phyloP scores from a whole-genome alignment of 164 flowering plant genomes.

The Annona cherimola region DNA sequence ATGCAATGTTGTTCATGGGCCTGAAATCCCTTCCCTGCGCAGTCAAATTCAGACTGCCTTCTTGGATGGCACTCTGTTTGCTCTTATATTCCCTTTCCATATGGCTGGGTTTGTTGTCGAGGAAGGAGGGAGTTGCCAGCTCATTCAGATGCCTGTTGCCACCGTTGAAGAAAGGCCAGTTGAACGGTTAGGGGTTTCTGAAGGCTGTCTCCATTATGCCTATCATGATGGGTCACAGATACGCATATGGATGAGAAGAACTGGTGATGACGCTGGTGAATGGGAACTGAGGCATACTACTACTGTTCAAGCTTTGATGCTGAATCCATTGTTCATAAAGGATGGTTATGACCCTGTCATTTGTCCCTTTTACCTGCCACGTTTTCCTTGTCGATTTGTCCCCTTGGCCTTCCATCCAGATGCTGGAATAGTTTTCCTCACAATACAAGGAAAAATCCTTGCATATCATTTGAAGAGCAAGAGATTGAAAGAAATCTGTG shows the following conservation, averaged over 20 bases:
- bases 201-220: conserved; percentile 1
- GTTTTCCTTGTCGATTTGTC: not conserved
- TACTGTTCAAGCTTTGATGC: not conserved
- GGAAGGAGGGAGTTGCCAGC: not conserved
- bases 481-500: not conserved
- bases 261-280: not conserved
- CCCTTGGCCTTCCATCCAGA: conserved; percentile 3
- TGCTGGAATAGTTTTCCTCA: not conserved
- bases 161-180: not conserved
- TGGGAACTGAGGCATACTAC: not conserved
- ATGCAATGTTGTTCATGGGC: not conserved
- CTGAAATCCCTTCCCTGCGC: not conserved
- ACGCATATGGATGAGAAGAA: not conserved
- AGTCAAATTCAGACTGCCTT: not conserved
- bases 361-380: not conserved
- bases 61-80: not conserved
- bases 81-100: not conserved
- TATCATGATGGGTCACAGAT: not conserved
- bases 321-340: not conserved
- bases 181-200: not conserved
- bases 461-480: not conserved
- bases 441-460: not conserved
- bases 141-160: not conserved
- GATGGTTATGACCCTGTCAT: not conserved
- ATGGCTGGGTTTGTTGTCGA: not conserved